Evolutionary conservation across 768 basidiomycete genomes (phyloP), one percentile per base, ranked within the genome.

Genomic region (Tricholoma sp.): DNA sequence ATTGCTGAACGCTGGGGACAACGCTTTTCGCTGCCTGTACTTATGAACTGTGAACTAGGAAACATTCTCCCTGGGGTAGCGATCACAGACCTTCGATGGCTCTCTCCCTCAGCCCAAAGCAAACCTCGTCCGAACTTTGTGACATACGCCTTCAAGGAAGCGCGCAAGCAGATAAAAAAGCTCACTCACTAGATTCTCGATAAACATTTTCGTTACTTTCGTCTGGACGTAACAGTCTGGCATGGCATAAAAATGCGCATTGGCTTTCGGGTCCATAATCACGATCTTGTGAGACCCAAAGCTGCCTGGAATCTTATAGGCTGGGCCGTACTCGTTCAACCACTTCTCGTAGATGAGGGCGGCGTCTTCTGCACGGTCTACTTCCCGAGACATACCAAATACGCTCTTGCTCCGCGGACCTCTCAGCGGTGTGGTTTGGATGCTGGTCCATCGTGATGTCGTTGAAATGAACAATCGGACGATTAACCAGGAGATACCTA

Each of bases 101-200:
- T 66, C 18, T 80, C 77, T 13, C 75, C 77, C 52, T 72, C 72
- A 13, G 74, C 70, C 60, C 70, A 70, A n/a, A 79, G 57, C 20
- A 80, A 59, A 6, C 73, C 70, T 33, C 62, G 65, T 10, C 77
- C 79, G 10, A 74, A 57, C 61, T 64, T n/a, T n/a, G 36, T 8
- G 9, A 29, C 6, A 11, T 45, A 6, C 1, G 39, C 47, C 12
- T 20, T 1, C 32, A 20, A 37, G 13, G 8, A 34, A 24, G 33
- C 37, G 10, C 6, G 18, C 24, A 24, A 10, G 32, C 32, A 18
- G 31, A 5, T 13, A 8, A 18, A 5, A 10, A 20, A 64, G 65
- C 24, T 52, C 34, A 36, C 50, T 51, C 33, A 67, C 67, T 44
- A 70, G 44, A 42, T 59, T 61, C 44, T 63, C 63, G 2, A 70